Base-by-base conservation (phyloP, 495 filamentous ascomycete genomes). In the Endocarpon pusillum region DNA sequence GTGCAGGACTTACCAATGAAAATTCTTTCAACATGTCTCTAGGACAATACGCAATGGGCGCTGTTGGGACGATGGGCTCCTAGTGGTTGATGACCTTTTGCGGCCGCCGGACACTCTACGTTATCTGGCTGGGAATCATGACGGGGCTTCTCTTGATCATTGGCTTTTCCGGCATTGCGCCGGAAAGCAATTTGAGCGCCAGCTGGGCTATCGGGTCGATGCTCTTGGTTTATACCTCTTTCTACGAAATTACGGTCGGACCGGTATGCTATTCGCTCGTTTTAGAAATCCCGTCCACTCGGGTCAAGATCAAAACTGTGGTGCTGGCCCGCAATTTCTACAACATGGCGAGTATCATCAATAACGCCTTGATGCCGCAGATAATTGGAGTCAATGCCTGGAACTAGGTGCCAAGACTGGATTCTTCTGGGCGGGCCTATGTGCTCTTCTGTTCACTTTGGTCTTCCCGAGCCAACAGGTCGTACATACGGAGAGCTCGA, bases 251-350 rank as follows among this genome's bases (percentile, higher is more conserved):
- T 15, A 75, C 78, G 0, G 77, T 87, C 21, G 81, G 81, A 1
- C 81, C 79, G 0, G 75, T 87, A 15, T 76, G 74, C 44, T 87
- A 81, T 48, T 80, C 75, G 0, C 63, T 87, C 15, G 78, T 85
- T 8, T 68, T 74, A 4, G 81, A 85, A 45, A 51, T 84, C 3
- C 77, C 78, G 3, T 76, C 79, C 3, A 66, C 75, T 21, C 66
- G 81, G 1, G 62, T 87, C 3, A 77, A 81, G 34, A 75, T 78
- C 48, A 83, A 85, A 59, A 83, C 81, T 1, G 73, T 78, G 29
- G 73, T 75, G 3, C 62, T 80, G 0, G 74, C 73, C 3, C 71
- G 80, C 26, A 71, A 75, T 35, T 55, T 78, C 21, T 84, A 82
- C 59, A 81, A 79, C 48, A 59, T 82, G 30, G 72, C 73, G 22